These are phyloP conservation scores for Pseudocercospora macadamiae DNA, from an alignment of 2,329 filamentous ascomycete species.

Conservation along the genomic window DNA sequence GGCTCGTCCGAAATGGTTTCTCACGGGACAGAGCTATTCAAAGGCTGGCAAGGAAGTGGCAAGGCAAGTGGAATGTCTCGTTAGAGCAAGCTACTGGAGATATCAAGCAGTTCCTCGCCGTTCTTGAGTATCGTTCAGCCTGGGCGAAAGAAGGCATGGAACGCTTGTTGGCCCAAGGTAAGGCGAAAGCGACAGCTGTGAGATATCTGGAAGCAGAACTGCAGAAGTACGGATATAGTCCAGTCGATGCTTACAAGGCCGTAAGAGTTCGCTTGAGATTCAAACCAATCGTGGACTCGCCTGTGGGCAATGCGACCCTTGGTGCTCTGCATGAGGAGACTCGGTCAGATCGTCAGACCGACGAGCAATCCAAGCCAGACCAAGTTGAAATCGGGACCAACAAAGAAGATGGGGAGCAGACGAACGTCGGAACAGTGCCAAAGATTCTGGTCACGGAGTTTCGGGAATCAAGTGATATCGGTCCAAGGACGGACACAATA, in stretches of 20 bases:
- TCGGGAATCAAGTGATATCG: no score
- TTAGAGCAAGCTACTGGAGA: slow-evolving; percentile 1
- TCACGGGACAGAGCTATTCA: neutral
- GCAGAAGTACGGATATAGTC: slow-evolving; percentile 5
- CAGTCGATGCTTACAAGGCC: slow-evolving; percentile 7
- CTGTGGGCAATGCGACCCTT: neutral
- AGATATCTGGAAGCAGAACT: slow-evolving; percentile 7
- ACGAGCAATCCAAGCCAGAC: no score
- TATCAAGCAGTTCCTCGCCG: neutral
- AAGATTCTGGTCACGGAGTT: no score
- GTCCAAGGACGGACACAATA: no score
- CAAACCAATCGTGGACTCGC: neutral
- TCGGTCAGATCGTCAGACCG: no score
- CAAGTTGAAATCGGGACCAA: no score
- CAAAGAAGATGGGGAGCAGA: no score
- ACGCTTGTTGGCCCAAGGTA: neutral
- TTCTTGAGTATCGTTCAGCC: neutral
- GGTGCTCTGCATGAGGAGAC: neutral
- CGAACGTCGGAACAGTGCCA: no score
- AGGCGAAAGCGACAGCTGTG: neutral
- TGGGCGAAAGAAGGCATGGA: slow-evolving; percentile 4
- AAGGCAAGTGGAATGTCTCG: neutral
- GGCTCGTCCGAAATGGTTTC: neutral
- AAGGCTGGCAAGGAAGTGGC: neutral
- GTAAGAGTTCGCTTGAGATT: neutral